These are phyloP conservation scores for Coelastrella sp. DNA, from an alignment of 139 green algal genomes.

Conservation along the genomic window DNA sequence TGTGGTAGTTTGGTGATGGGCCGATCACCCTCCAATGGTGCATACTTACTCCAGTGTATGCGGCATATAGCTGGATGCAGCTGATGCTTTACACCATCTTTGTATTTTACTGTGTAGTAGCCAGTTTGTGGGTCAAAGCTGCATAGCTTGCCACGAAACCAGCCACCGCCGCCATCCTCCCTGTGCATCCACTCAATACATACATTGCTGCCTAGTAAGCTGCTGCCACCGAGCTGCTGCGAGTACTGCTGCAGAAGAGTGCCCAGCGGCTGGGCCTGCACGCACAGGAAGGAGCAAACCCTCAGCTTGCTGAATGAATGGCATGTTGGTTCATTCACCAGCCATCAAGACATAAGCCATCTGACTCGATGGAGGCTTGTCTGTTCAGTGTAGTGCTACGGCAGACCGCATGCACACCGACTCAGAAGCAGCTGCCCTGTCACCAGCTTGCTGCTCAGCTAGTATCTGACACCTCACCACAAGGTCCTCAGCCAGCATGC, in stretches of 20 bases:
- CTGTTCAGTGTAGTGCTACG: no score
- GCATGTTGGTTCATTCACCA: no score
- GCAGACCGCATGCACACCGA: no score
- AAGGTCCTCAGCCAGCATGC: not conserved
- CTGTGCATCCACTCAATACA: slow-evolving; percentile 9
- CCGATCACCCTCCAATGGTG: not conserved
- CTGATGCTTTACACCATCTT: not conserved
- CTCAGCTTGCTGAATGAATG: no score
- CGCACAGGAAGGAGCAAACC: not conserved
- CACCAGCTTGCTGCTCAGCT: no score
- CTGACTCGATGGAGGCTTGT: no score
- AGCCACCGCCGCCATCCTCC: not conserved
- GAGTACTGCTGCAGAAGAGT: not conserved
- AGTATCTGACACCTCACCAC: not conserved
- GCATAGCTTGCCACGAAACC: not conserved
- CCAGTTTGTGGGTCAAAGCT: not conserved
- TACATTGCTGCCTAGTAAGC: not conserved
- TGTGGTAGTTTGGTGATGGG: not conserved
- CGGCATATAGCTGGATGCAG: not conserved
- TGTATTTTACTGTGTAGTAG: not conserved
- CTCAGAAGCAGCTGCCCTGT: no score
- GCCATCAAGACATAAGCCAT: no score
- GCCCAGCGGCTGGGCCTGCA: slow-evolving; percentile 2
- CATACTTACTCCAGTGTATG: not conserved
- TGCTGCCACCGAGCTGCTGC: not conserved